Conservation (phyloP, 2,329 filamentous ascomycete genomes). For the Penicillium griseofulvum region DNA sequence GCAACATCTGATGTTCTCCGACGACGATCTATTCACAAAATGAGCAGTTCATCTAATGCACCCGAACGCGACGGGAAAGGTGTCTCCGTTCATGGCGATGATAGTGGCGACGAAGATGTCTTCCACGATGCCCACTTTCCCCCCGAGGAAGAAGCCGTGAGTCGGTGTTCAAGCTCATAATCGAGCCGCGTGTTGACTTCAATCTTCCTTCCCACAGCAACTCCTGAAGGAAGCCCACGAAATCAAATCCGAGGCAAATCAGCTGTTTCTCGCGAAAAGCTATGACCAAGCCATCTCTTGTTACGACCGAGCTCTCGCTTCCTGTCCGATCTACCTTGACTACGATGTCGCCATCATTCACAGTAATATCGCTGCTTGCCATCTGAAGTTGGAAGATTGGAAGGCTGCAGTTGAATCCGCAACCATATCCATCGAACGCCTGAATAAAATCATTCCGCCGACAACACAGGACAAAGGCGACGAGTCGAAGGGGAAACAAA, state of each 20-base stretch:
- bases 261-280: conserved; percentile 68
- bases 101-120: conserved; percentile 39
- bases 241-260: conserved; percentile 74
- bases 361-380: conserved; percentile 85
- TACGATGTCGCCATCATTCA: conserved; percentile 84
- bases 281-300: conserved; percentile 76
- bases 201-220: conserved; percentile 44
- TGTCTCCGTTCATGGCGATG: conserved; percentile 20
- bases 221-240: conserved; percentile 69
- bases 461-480: conserved; percentile 27
- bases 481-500: conserved; percentile 17
- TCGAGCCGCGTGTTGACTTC: conserved; percentile 6
- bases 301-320: conserved; percentile 76
- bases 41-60: conserved; percentile 13
- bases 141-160: conserved; percentile 48
- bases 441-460: conserved; percentile 61
- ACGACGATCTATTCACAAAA: conserved; percentile 19
- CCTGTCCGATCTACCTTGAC: conserved; percentile 79
- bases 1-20: conserved; percentile 8
- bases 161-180: conserved; percentile 14
- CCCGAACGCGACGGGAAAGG: conserved; percentile 5
- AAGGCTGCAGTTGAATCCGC: conserved; percentile 75
- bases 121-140: conserved; percentile 47
- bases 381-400: conserved; percentile 82
- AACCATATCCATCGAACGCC: conserved; percentile 66